Percentiles rank a stretch among this genome's conserved stretches.
phyloP scores from a whole-genome alignment of 208 protist genomes.

The Histomonas meleagridis region DNA sequence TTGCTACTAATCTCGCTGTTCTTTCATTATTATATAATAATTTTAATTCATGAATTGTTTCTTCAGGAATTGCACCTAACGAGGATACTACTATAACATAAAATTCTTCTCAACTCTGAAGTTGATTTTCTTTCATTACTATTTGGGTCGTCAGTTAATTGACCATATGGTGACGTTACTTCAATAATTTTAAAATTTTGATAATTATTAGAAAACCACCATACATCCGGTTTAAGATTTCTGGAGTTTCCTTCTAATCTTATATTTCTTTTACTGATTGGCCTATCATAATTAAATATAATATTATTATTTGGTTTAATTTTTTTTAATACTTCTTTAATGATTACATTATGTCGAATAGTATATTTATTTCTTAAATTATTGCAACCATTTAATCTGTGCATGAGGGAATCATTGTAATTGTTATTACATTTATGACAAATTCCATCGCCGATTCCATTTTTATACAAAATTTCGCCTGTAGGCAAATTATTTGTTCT shows the following conservation, averaged over 20 bases:
- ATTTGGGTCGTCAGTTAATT: not conserved
- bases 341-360: not conserved
- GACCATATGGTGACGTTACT: not conserved
- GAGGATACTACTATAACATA: not conserved
- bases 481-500: not conserved
- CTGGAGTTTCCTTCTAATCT: not conserved
- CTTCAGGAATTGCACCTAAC: not conserved
- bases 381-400: not conserved
- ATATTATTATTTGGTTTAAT: not conserved
- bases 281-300: not conserved
- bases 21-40: not conserved
- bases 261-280: not conserved
- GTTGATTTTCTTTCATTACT: not conserved
- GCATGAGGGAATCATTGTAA: not conserved
- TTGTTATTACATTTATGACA: not conserved
- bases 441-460: not conserved
- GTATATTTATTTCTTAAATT: not conserved
- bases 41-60: not conserved
- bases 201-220: not conserved
- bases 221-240: not conserved
- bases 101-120: not conserved
- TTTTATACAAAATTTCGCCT: not conserved
- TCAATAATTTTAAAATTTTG: not conserved
- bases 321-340: not conserved
- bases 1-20: not conserved